phyloP scores from a whole-genome alignment of 805 yeast genomes.

The Metschnikowia noctiluminum region DNA sequence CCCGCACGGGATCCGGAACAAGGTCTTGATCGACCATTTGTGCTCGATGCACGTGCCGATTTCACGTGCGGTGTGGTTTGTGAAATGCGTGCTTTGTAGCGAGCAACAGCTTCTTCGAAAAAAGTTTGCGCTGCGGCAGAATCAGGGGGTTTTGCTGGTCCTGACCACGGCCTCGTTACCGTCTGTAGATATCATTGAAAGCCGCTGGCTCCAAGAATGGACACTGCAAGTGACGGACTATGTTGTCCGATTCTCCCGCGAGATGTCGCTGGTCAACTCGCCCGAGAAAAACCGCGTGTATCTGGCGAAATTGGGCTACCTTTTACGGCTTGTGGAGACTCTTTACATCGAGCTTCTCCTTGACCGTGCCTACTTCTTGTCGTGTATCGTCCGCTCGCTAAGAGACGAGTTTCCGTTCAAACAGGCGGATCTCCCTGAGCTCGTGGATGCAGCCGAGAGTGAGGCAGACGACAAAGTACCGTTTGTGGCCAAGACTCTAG shows the following conservation, averaged over 20 bases:
- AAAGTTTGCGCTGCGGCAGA: constrained; percentile 25
- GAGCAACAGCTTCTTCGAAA: constrained; percentile 30
- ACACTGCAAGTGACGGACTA: constrained; percentile 74
- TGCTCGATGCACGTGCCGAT: constrained; percentile 66
- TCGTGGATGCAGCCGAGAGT: constrained; percentile 18
- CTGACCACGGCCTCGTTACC: constrained; percentile 5
- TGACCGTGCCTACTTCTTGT: constrained; percentile 57
- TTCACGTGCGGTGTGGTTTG: constrained; percentile 85
- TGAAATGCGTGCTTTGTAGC: constrained; percentile 80
- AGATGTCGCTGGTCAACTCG: constrained; percentile 24
- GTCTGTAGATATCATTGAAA: constrained; percentile 38
- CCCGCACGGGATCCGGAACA: constrained; percentile 87
- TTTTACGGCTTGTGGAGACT: constrained; percentile 56
- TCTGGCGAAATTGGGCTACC: constrained; percentile 55
- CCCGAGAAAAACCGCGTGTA: constrained; percentile 35
- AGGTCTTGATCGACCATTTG: constrained; percentile 69
- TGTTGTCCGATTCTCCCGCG: constrained; percentile 48
- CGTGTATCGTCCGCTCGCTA: constrained; percentile 59
- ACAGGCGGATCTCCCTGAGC: constrained; percentile 22
- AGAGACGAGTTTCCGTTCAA: constrained; percentile 33
- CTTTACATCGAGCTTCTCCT: constrained; percentile 67
- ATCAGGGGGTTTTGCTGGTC: neutral
- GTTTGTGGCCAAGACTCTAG: constrained; percentile 1
- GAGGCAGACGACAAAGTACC: constrained; percentile 24
- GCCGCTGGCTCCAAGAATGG: constrained; percentile 83